Evolutionary conservation across 768 basidiomycete species (phyloP).

Genomic region (Dioszegia crocea): DNA sequence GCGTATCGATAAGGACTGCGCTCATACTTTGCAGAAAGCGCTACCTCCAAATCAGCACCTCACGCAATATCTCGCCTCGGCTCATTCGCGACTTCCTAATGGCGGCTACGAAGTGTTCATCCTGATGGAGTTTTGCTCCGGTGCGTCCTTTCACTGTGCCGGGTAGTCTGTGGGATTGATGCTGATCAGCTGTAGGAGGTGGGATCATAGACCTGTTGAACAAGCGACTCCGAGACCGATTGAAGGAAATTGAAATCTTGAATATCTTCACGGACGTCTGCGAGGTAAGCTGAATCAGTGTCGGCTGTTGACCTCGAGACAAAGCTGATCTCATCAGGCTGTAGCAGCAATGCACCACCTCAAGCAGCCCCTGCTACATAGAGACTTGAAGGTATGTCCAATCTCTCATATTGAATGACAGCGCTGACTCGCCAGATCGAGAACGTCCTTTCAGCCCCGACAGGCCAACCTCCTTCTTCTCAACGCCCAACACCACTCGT

Average conservation of each 20-base stretch:
- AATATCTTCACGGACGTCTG: constrained; percentile 98
- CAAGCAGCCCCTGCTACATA: constrained; percentile 82
- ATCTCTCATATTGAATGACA: no score
- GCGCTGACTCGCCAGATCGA: no score
- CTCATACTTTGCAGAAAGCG: constrained; percentile 57
- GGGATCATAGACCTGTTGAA: constrained; percentile 99
- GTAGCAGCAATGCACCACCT: constrained; percentile 95
- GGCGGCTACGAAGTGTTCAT: constrained; percentile 94
- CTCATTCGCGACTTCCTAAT: constrained; percentile 77
- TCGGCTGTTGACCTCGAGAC: neutral
- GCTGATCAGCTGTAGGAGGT: constrained; percentile 60
- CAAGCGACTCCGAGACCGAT: constrained; percentile 82
- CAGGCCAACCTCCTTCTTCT: constrained; percentile 28
- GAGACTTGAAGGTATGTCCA: constrained; percentile 71
- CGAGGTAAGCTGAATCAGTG: constrained; percentile 53
- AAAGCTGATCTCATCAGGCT: constrained; percentile 52
- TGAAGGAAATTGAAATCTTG: constrained; percentile 92
- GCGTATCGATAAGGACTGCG: neutral
- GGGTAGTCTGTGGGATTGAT: constrained; percentile 9
- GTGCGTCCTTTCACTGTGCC: constrained; percentile 52
- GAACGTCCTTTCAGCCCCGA: constrained; percentile 68
- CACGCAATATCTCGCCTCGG: constrained; percentile 91
- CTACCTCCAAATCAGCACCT: constrained; percentile 92
- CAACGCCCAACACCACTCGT: constrained; percentile 69
- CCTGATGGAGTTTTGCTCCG: constrained; percentile 95